Conservation (phyloP, 1,284 basidiomycete genomes). For the Macrocystidia cucumis region DNA sequence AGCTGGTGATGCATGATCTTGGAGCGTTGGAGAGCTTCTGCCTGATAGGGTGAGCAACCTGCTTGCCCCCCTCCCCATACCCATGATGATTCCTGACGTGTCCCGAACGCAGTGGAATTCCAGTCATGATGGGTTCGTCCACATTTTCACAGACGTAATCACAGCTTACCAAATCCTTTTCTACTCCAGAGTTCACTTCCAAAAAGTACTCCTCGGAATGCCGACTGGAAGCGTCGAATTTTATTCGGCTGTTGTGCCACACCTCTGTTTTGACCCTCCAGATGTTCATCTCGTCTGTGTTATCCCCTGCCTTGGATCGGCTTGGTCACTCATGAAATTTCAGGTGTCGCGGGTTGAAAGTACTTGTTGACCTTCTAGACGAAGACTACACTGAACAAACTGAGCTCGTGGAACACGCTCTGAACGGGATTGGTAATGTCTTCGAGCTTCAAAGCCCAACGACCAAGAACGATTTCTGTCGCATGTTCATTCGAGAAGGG, state of each 20-base stretch:
- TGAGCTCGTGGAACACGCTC: slow-evolving; percentile 88
- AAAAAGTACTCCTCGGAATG: slow-evolving; percentile 93
- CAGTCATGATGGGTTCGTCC: slow-evolving; percentile 78
- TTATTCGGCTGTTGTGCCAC: slow-evolving; percentile 88
- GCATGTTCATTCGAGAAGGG: slow-evolving; percentile 96
- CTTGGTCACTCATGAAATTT: slow-evolving; percentile 6
- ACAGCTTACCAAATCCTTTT: slow-evolving; percentile 9
- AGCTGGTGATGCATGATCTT: slow-evolving; percentile 85
- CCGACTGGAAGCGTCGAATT: slow-evolving; percentile 90
- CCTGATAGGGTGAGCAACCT: slow-evolving; percentile 65
- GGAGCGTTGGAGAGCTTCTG: slow-evolving; percentile 93
- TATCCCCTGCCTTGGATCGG: not conserved
- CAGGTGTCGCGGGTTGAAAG: slow-evolving; percentile 89
- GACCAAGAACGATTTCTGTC: slow-evolving; percentile 95
- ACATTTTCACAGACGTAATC: slow-evolving; percentile 2
- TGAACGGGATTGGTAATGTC: slow-evolving; percentile 91
- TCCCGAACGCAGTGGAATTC: slow-evolving; percentile 69
- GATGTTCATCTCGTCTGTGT: slow-evolving; percentile 91
- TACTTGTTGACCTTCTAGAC: slow-evolving; percentile 92
- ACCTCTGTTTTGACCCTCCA: slow-evolving; percentile 90
- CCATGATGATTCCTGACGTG: slow-evolving; percentile 8
- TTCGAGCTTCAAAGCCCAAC: slow-evolving; percentile 94
- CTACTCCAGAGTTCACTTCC: slow-evolving; percentile 70
- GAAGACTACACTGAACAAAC: slow-evolving; percentile 90
- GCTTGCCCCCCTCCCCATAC: not conserved